Conservation (phyloP, 805 yeast genomes). For the Yamadazyma takamatsuzukensis region DNA sequence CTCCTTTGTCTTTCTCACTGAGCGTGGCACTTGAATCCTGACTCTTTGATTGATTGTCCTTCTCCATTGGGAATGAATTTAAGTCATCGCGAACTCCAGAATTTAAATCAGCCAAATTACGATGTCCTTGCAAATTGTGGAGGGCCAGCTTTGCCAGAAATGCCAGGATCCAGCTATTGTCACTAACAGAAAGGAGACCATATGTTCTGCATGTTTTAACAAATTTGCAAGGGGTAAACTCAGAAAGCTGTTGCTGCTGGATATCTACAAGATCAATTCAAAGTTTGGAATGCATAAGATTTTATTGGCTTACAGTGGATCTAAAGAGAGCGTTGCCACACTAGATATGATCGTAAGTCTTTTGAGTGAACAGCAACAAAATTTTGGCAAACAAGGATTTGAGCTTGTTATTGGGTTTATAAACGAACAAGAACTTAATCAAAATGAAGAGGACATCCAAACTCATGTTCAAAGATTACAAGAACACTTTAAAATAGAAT, state of each 20-base stretch:
- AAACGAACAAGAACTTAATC: slow-evolving; percentile 28
- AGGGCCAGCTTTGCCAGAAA: slow-evolving; percentile 40
- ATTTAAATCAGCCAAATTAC: no score
- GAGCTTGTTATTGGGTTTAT: slow-evolving; percentile 50
- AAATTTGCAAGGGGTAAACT: slow-evolving; percentile 76
- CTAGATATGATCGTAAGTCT: slow-evolving; percentile 63
- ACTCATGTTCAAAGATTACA: slow-evolving; percentile 1
- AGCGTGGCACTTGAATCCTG: not conserved
- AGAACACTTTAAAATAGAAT: slow-evolving; percentile 1
- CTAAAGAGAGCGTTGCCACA: slow-evolving; percentile 62
- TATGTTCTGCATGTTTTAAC: slow-evolving; percentile 65
- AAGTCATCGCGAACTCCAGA: slow-evolving; percentile 2
- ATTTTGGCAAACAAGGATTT: slow-evolving; percentile 67
- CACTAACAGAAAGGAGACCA: slow-evolving; percentile 58
- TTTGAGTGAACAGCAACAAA: slow-evolving; percentile 56
- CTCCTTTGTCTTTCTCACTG: slow-evolving; percentile 1
- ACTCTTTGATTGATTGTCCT: not conserved
- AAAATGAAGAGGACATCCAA: not conserved
- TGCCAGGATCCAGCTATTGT: slow-evolving; percentile 48
- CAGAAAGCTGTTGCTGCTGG: slow-evolving; percentile 71
- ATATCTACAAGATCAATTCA: slow-evolving; percentile 61
- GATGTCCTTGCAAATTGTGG: slow-evolving; percentile 7
- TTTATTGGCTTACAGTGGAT: slow-evolving; percentile 63
- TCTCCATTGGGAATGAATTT: not conserved
- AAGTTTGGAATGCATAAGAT: slow-evolving; percentile 40